phyloP scores from a whole-genome alignment of 2,329 filamentous ascomycete species.

The Bimuria novae-zelandiae region DNA sequence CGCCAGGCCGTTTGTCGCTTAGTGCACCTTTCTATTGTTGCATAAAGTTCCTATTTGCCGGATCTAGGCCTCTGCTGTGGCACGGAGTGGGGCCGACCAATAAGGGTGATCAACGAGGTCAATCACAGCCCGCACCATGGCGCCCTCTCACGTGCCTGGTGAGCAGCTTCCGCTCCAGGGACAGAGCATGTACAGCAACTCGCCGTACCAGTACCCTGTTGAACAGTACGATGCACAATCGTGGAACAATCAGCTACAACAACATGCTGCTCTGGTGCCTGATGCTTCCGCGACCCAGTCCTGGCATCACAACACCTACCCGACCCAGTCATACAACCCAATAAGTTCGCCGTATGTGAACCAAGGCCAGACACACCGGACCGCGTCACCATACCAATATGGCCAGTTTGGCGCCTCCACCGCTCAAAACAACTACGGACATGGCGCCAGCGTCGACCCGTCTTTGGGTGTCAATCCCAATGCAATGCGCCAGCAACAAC shows the following conservation, averaged over 20 bases:
- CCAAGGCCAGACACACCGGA: conserved; percentile 29
- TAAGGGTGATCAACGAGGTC: conserved; percentile 27
- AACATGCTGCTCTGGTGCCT: conserved; percentile 27
- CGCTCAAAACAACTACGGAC: conserved; percentile 30
- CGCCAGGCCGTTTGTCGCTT: conserved; percentile 40
- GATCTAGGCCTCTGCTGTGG: conserved; percentile 26
- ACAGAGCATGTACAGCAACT: conserved; percentile 41
- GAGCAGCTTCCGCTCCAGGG: conserved; percentile 38
- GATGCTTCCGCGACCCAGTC: conserved; percentile 18
- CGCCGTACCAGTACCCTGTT: conserved; percentile 34
- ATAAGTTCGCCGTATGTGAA: conserved; percentile 31
- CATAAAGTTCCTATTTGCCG: conserved; percentile 34
- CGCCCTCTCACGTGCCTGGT: conserved; percentile 45
- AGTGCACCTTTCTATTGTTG: conserved; percentile 37
- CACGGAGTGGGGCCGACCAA: conserved; percentile 27
- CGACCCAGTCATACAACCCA: conserved; percentile 32
- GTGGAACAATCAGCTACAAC: conserved; percentile 38
- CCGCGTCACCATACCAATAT: conserved; percentile 41
- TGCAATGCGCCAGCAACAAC: conserved; percentile 35
- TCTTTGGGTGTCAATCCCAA: conserved; percentile 30
- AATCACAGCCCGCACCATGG: conserved; percentile 29
- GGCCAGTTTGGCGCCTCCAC: conserved; percentile 30
- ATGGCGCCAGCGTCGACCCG: conserved; percentile 35
- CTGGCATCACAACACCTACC: conserved; percentile 35
- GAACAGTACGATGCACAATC: conserved; percentile 38